Base-by-base conservation (phyloP, 2,329 filamentous ascomycete genomes). In the Tolypocladium nubicola region DNA sequence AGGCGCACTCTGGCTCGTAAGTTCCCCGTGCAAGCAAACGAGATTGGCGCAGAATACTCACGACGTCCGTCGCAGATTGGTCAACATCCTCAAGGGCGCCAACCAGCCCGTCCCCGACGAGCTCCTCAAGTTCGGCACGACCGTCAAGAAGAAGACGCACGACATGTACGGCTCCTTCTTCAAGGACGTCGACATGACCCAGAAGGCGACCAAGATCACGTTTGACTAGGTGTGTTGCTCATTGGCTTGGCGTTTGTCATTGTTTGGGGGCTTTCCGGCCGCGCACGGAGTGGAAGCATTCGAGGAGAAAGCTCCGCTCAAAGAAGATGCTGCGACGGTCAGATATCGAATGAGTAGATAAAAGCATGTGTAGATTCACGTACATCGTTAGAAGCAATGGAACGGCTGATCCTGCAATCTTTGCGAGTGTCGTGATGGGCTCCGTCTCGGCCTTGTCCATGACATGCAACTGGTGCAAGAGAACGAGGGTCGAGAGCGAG, bases 121-220 rank as follows among this genome's bases (percentile, higher is more conserved):
- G 33, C 77, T 99, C 41, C 79, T 97, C 71, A 97, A 96, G 75
- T 99, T 97, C 65, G 94, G 94, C 66, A 96, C 91, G 26, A 97
- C 93, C 1, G 94, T 99, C 55, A 99, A 97, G 84, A 97, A 96
- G 84, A 97, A 97, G 90, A 83, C 86, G 53, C 94, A 99, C 75
- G 89, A 91, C 67, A 88, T 89, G 53, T 99, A 97, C 69, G 94
- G 94, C 58, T 90, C 91, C 38, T 97, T 97, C 71, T 96, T 89
- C 80, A 96, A 94, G 75, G 90, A 97, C 65, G 85, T 89, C 10
- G 88, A 90, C 65, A 86, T 86, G 71, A 89, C 82, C 70, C 88
- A 93, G 75, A 87, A 89, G 72, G 86, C 89, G 35, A 94, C 88
- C 58, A 97, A 96, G 79, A 96, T 97, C 70, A 92, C 85, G 52